phyloP scores from a whole-genome alignment of 345 rosid genomes.

The Arabis alpina region DNA sequence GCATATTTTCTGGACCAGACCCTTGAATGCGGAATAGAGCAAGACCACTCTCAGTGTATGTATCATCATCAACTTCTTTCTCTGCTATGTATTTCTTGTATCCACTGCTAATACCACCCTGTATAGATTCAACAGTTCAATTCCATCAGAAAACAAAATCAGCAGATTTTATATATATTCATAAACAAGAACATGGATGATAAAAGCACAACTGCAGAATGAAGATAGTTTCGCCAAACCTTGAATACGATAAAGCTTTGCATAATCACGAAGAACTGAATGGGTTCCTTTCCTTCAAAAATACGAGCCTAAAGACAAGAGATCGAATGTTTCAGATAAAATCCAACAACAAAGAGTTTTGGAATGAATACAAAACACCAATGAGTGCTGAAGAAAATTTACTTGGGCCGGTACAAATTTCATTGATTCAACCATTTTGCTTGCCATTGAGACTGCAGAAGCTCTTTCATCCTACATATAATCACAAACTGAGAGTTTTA shows the following conservation, averaged over 20 bases:
- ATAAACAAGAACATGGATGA: conserved; percentile 1
- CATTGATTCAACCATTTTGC: conserved; percentile 88
- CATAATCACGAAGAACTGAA: conserved; percentile 86
- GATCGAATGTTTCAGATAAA: conserved; percentile 31
- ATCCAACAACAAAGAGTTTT: conserved; percentile 7
- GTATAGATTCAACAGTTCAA: conserved; percentile 12
- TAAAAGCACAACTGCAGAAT: conserved; percentile 4
- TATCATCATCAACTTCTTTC: conserved; percentile 76
- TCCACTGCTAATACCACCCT: conserved; percentile 89
- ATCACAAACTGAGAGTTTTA: conserved; percentile 22
- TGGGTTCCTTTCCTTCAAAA: conserved; percentile 90
- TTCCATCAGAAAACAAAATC: conserved; percentile 10
- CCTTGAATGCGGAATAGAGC: conserved; percentile 96
- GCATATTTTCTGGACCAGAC: conserved; percentile 98
- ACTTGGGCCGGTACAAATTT: conserved; percentile 89
- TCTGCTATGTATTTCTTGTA: conserved; percentile 79
- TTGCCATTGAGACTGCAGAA: conserved; percentile 74
- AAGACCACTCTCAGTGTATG: conserved; percentile 74
- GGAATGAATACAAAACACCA: neutral
- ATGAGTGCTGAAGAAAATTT: conserved; percentile 34
- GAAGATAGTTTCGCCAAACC: conserved; percentile 54
- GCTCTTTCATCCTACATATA: conserved; percentile 76
- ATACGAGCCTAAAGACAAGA: conserved; percentile 68
- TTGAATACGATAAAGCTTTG: conserved; percentile 89
- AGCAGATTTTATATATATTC: neutral